Base-by-base conservation (phyloP, 2,329 filamentous ascomycete species). In the Lachnellula occidentalis region DNA sequence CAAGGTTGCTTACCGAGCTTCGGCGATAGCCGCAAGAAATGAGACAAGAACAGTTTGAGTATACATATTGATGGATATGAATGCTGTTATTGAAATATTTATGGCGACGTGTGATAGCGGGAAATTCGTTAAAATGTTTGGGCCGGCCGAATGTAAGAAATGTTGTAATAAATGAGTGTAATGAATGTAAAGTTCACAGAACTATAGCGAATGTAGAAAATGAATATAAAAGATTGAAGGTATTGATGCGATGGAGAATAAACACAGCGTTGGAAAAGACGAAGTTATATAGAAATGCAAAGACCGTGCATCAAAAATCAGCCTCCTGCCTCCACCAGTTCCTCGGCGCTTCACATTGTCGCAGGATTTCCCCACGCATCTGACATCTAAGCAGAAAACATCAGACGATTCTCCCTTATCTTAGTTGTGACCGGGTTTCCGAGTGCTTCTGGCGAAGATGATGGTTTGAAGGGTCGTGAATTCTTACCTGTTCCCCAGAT, bases 141-240 rank as follows among this genome's bases (percentile, higher is more conserved):
- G 64, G 58, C 65, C 63, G 56, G 61, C 65, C 61, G 57, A 36
- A 49, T 55, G 41, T 41, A 53, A 61, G 54, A 59, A 60, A 51
- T 19, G 42, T 55, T 53, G n/a, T n/a, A n/a, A n/a, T 53, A 41
- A 61, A 58, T 50, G 58, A 62, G 48, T 55, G 58, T 61, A 61
- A 59, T 51, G 57, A 62, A 64, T 61, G 60, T 57, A 58, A 58
- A 68, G 65, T 66, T 67, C 63, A 58, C 62, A 66, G 64, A 67
- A 67, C 65, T 62, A 58, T 48, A 65, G 61, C 54, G 61, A 61
- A 61, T 50, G 59, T 58, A 48, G 34, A 60, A 57, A 54, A 48
- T 50, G 54, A 57, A 54, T 49, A 39, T 36, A 53, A 61, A 53
- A 51, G 52, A 60, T 50, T 51, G 54, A 54, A 57, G 17, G 15